Base-by-base conservation (phyloP, 2,329 filamentous ascomycete genomes). In the Talaromyces amestolkiae region DNA sequence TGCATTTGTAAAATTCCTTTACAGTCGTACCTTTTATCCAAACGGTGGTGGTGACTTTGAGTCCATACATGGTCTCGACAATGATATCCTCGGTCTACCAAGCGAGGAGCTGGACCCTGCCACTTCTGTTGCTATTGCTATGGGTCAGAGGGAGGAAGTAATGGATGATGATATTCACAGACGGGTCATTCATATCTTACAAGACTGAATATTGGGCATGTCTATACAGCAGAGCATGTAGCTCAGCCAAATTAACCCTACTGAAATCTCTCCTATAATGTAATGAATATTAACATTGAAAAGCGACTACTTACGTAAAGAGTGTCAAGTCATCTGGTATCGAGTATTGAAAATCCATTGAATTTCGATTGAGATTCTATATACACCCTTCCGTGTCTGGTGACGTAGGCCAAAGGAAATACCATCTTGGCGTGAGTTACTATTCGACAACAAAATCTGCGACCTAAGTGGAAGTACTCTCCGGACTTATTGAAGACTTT, bases 11-110 rank as follows among this genome's bases (percentile, higher is more conserved):
- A 79, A 80, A 70, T 61, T 82, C 66, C 79, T 91, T 71, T 90
- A 89, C 70, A 74, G 84, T 0, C 76, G 85, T 3, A 75, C 79
- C 0, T 91, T 90, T 70, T 79, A 82, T 68, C 82, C 83, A 65
- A 77, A 74, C 49, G 80, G 53, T 31, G 65, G 60, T 43, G 60
- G 61, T n/a, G 47, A 54, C 6, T 58, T 67, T 68, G 22, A 65
- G 45, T 53, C 39, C 24, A 43, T 24, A 13, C 61, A 27, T 31
- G 51, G 61, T 47, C 33, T 65, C 19, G 33, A 64, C 13, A 65
- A 65, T 11, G 24, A 41, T 3, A 15, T 65, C 1, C 56, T 66
- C 2, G 65, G 61, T 15, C 19, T 66, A 10, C 41, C 61, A 24
- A 41, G 19, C 11, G 65, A 64, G 60, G 64, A 65, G 63, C 41